phyloP scores from a whole-genome alignment of 441 rosid species.

The Dalechampia spathulata region DNA sequence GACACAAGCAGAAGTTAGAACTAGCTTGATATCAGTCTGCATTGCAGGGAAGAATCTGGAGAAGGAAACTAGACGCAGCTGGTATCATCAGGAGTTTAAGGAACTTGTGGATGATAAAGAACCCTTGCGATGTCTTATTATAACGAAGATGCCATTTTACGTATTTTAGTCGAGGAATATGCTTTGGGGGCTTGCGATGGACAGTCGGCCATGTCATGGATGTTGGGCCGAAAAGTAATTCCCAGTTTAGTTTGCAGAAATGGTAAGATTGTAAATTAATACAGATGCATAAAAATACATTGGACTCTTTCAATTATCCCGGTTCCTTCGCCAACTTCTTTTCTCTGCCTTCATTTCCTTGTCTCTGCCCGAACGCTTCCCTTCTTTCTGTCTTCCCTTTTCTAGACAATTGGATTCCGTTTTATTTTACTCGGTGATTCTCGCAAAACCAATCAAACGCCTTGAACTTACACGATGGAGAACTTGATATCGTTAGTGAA shows the following conservation, averaged over 20 bases:
- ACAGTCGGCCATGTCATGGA: background rate
- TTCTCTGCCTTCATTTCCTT: background rate
- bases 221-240: background rate
- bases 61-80: background rate
- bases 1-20: background rate
- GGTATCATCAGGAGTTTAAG: background rate
- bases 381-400: background rate
- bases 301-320: slow-evolving; percentile 17
- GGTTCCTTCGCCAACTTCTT: slow-evolving; percentile 21
- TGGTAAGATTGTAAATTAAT: background rate
- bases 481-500: slow-evolving; percentile 77
- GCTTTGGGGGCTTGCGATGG: too few species aligned
- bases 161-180: slow-evolving; percentile 9
- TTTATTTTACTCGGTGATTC: background rate
- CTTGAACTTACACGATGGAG: slow-evolving; percentile 39
- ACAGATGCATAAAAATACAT: background rate
- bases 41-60: slow-evolving; percentile 20
- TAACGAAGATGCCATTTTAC: slow-evolving; percentile 21
- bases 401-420: background rate
- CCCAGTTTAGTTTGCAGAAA: too few species aligned
- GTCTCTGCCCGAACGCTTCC: slow-evolving; percentile 1
- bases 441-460: background rate
- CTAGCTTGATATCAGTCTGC: slow-evolving; percentile 17
- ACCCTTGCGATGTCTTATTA: slow-evolving; percentile 12
- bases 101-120: slow-evolving; percentile 11